Percentiles rank a stretch among this genome's conserved stretches.
phyloP scores from a whole-genome alignment of 495 filamentous ascomycete species.

The Aspergillus indologenus region DNA sequence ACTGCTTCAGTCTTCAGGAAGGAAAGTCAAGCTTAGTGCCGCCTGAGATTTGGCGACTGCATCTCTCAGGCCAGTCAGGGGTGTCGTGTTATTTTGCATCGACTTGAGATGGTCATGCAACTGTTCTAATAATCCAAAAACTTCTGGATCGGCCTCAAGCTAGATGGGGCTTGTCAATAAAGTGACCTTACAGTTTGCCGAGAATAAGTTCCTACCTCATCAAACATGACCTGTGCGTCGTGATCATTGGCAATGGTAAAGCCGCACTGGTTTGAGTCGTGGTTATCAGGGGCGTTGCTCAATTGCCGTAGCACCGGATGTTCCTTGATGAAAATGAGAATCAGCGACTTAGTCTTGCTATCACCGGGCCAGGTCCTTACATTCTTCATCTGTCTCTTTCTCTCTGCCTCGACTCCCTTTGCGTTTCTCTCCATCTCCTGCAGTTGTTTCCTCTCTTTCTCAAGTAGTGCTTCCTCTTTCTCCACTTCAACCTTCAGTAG shows the following conservation, averaged over 20 bases:
- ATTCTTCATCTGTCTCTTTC: conserved; percentile 46
- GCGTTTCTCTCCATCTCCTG: conserved; percentile 54
- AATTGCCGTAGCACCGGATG: conserved; percentile 42
- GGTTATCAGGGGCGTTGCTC: conserved; percentile 19
- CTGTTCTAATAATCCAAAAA: conserved; percentile 38
- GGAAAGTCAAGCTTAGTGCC: conserved; percentile 44
- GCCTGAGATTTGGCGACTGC: conserved; percentile 50
- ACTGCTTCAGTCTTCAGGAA: conserved; percentile 36
- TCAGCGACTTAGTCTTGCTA: neutral
- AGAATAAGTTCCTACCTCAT: conserved; percentile 36
- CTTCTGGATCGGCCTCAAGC: conserved; percentile 43
- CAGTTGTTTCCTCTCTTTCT: conserved; percentile 46
- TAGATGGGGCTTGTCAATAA: conserved; percentile 17
- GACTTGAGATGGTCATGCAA: conserved; percentile 55
- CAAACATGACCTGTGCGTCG: conserved; percentile 23
- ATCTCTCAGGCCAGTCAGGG: conserved; percentile 49
- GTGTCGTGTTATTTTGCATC: conserved; percentile 53
- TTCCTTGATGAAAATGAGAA: conserved; percentile 29
- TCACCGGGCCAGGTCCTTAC: conserved; percentile 21
- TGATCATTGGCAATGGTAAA: conserved; percentile 29
- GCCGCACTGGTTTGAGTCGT: conserved; percentile 20
- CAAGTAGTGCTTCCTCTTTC: conserved; percentile 51
- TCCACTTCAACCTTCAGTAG: conserved; percentile 53
- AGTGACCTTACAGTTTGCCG: neutral
- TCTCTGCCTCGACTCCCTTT: conserved; percentile 43